A percentile compares a stretch with the other conserved stretches of the same genome.
phyloP scores from a whole-genome alignment of 148 eudicot species.

The Rhododendron kiyosumense region DNA sequence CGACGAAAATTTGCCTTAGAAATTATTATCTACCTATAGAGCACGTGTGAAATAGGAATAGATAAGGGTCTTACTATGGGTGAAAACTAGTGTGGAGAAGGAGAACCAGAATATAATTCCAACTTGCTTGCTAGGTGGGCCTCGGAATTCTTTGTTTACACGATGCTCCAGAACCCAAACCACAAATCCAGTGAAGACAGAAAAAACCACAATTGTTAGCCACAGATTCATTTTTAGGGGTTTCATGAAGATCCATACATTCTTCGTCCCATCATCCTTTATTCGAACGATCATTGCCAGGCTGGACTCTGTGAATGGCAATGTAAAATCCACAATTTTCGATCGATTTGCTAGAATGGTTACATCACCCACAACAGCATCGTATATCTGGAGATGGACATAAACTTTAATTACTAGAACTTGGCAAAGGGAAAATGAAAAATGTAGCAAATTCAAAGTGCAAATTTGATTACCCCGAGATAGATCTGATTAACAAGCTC shows the following conservation, averaged over 20 bases:
- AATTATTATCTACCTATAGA: neutral
- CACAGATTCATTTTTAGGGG: constrained; percentile 60
- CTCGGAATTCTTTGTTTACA: constrained; percentile 51
- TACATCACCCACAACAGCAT: constrained; percentile 24
- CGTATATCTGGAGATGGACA: constrained; percentile 33
- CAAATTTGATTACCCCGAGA: constrained; percentile 23
- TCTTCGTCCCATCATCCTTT: constrained; percentile 34
- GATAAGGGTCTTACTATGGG: constrained; percentile 49
- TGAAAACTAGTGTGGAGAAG: constrained; percentile 64
- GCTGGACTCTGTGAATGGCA: constrained; percentile 65
- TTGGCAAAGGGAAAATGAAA: neutral
- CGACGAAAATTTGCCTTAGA: no score
- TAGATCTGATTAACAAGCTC: constrained; percentile 34
- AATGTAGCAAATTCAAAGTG: neutral
- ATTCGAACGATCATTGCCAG: constrained; percentile 47
- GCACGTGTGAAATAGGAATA: neutral
- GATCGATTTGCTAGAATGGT: constrained; percentile 26
- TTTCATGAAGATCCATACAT: constrained; percentile 66
- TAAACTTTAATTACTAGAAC: neutral
- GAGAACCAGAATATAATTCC: constrained; percentile 68
- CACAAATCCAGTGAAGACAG: constrained; percentile 54
- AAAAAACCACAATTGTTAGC: constrained; percentile 46
- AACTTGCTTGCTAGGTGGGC: constrained; percentile 48
- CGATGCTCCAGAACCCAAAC: constrained; percentile 78
- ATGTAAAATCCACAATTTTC: constrained; percentile 45